A percentile compares a stretch with the other conserved stretches of the same genome.
These are phyloP conservation scores for Iberis pinnata DNA, from an alignment of 345 rosid genomes.

Conservation along the genomic window DNA sequence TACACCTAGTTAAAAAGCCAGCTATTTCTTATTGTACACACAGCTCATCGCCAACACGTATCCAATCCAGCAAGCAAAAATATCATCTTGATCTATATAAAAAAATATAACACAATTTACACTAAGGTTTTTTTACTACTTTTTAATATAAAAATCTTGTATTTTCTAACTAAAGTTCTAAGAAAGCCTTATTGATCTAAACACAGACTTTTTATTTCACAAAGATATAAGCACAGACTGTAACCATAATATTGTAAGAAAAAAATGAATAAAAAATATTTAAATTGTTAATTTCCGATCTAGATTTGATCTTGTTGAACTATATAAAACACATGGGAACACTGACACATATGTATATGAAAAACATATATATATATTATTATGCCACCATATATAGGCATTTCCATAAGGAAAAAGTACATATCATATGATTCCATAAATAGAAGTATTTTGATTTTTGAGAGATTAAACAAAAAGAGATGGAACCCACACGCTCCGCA, in stretches of 20 bases:
- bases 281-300: constrained; percentile 12
- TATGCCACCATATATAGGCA: constrained; percentile 20
- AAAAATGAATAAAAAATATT: background rate
- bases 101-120: too few relatives aligned
- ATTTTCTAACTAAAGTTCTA: too few relatives aligned
- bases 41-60: constrained; percentile 28
- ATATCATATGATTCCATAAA: constrained; percentile 29
- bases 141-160: too few relatives aligned
- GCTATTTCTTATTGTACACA: constrained; percentile 22
- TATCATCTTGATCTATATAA: background rate
- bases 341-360: constrained; percentile 18
- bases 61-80: constrained; percentile 14
- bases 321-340: constrained; percentile 22
- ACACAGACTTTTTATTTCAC: too few relatives aligned
- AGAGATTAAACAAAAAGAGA: too few relatives aligned
- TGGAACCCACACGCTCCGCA: constrained; percentile 18
- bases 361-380: background rate
- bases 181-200: too few relatives aligned
- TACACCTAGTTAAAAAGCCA: constrained; percentile 22
- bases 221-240: too few relatives aligned
- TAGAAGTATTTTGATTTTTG: constrained; percentile 25
- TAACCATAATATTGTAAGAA: background rate
- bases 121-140: too few relatives aligned
- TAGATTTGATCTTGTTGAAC: constrained; percentile 22
- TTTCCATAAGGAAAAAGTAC: constrained; percentile 19